Base-by-base conservation (phyloP, 2,329 filamentous ascomycete genomes). In the Nemania abortiva region DNA sequence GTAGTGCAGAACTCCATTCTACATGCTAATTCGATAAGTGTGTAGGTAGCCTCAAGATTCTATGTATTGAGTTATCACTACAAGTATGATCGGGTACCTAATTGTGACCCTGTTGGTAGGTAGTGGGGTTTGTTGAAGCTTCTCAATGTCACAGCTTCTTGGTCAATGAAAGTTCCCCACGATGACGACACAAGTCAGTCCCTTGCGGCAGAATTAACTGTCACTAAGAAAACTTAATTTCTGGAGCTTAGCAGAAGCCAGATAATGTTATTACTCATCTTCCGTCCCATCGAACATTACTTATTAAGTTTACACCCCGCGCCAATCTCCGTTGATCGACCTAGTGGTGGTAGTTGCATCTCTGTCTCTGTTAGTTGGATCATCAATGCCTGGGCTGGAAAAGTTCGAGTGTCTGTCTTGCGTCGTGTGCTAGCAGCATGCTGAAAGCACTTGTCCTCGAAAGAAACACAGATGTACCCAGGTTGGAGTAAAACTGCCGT, bases 171-270 rank as follows among this genome's bases (percentile, higher is more conserved):
- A 50, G 4, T 5, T 10, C 34, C 58, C 54, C 18, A 45, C 55
- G 15, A 61, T 62, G 64, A 66, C 64, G 64, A 54, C 56, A 61
- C 56, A 60, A 37, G 49, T 31, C 27, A 18, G 34, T 37, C 34
- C 34, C 34, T 37, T 37, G 24, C 24, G 24, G 24, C 24, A 27
- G 24, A 27, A 27, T 27, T 6, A 47, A 47, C n/a, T 2, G 15
- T 47, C 42, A 20, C n/a, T n/a, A 47, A 18, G 42, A 6, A 6
- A 37, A 37, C 34, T 37, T 6, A 9, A 37, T 37, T 37, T 7
- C 34, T 37, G 34, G 34, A 7, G 34, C 34, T 37, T 37, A 37
- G 34, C 34, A 37, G 34, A 7, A 37, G 34, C 34, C 24, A 27
- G 24, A 27, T 37, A 37, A 37, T 37, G 34, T 11, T 11, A 7